Evolutionary conservation across 768 basidiomycete species (phyloP).

Genomic region (Tricholoma matsutake): DNA sequence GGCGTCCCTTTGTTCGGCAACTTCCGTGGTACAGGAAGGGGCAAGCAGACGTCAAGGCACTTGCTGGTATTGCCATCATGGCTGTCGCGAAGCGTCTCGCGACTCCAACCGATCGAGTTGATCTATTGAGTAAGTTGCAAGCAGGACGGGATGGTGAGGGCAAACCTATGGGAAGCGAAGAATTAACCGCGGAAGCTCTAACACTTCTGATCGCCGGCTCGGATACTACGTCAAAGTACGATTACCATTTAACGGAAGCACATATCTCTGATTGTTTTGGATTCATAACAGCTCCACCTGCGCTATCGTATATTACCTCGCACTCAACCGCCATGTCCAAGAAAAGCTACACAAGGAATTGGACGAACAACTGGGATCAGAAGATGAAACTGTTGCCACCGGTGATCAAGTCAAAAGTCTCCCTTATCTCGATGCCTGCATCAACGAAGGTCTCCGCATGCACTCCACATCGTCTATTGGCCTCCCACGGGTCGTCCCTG

Average conservation of each 20-base stretch:
- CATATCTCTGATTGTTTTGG: slow-evolving; percentile 4
- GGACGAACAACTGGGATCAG: slow-evolving; percentile 51
- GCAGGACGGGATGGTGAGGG: slow-evolving; percentile 76
- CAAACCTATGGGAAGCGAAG: slow-evolving; percentile 73
- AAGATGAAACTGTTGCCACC: slow-evolving; percentile 59
- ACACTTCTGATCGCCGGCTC: slow-evolving; percentile 87
- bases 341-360: slow-evolving; percentile 76
- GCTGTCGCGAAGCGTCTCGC: slow-evolving; percentile 76
- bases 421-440: slow-evolving; percentile 81
- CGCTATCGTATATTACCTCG: slow-evolving; percentile 84
- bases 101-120: slow-evolving; percentile 67
- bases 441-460: slow-evolving; percentile 81
- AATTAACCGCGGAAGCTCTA: slow-evolving; percentile 85
- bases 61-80: slow-evolving; percentile 78
- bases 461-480: slow-evolving; percentile 86
- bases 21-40: slow-evolving; percentile 81
- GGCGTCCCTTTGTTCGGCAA: slow-evolving; percentile 60
- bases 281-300: slow-evolving; percentile 66
- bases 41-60: slow-evolving; percentile 57
- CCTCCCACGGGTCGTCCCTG: slow-evolving; percentile 74
- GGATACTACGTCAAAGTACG: slow-evolving; percentile 91
- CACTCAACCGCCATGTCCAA: slow-evolving; percentile 61
- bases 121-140: slow-evolving; percentile 80
- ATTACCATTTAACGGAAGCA: slow-evolving; percentile 4
- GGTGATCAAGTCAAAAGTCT: slow-evolving; percentile 70